Percentiles rank a stretch among this genome's conserved stretches.
These are phyloP conservation scores for Lentinula raphanica DNA, from an alignment of 768 basidiomycete genomes.

Conservation along the genomic window DNA sequence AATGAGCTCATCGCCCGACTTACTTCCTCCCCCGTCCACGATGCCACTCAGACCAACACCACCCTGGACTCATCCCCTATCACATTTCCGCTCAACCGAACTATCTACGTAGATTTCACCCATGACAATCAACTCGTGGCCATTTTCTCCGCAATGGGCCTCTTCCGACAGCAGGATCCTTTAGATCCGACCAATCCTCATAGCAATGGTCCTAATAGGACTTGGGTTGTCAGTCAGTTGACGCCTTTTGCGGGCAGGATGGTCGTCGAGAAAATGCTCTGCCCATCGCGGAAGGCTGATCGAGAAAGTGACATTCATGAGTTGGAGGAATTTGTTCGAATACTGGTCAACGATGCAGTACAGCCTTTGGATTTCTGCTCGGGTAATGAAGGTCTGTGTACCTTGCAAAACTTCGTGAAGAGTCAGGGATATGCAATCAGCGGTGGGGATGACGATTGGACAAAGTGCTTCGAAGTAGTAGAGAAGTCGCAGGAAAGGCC, in stretches of 20 bases:
- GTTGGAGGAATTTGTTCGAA: slow-evolving; percentile 49
- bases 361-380: slow-evolving; percentile 62
- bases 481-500: too few relatives aligned
- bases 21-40: slow-evolving; percentile 53
- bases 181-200: slow-evolving; percentile 25
- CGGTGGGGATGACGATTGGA: slow-evolving; percentile 69
- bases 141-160: slow-evolving; percentile 61
- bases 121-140: slow-evolving; percentile 86
- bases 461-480: slow-evolving; percentile 46
- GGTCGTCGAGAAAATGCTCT: slow-evolving; percentile 66
- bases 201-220: slow-evolving; percentile 26
- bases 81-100: slow-evolving; percentile 69
- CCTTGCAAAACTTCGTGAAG: slow-evolving; percentile 57
- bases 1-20: slow-evolving; percentile 84
- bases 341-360: slow-evolving; percentile 75
- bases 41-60: slow-evolving; percentile 70
- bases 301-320: background rate
- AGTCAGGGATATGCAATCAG: slow-evolving; percentile 66
- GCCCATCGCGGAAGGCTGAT: slow-evolving; percentile 22
- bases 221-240: slow-evolving; percentile 54
- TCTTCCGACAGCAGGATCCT: slow-evolving; percentile 33
- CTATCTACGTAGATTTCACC: slow-evolving; percentile 73
- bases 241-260: slow-evolving; percentile 74
- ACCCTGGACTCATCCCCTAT: slow-evolving; percentile 58
- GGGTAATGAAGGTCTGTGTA: slow-evolving; percentile 48